Conservation (phyloP, 768 basidiomycete species). For the Terana coerulea region DNA sequence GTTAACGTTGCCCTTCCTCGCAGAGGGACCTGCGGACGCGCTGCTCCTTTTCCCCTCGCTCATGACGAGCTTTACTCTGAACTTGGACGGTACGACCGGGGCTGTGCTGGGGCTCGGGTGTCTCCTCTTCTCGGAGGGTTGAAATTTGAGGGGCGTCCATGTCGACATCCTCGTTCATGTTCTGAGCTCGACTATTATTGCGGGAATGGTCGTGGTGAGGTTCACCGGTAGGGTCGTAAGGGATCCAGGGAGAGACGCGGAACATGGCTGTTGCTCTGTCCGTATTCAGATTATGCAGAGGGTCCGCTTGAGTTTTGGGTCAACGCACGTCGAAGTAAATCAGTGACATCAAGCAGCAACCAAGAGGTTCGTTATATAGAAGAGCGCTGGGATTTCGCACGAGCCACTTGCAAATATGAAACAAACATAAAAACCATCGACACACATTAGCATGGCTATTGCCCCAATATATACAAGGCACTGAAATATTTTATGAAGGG, state of each 20-base stretch:
- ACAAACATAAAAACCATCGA: no score
- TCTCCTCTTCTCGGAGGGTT: constrained; percentile 67
- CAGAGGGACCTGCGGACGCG: constrained; percentile 32
- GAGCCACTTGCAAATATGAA: no score
- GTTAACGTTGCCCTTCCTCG: constrained; percentile 16
- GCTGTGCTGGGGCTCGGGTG: constrained; percentile 53
- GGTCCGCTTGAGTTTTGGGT: constrained; percentile 1
- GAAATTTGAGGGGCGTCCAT: constrained; percentile 87
- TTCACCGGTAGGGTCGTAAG: constrained; percentile 40
- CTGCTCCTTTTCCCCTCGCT: constrained; percentile 36
- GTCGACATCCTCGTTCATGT: constrained; percentile 41
- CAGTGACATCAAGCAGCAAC: constrained; percentile 3
- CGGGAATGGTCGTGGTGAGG: constrained; percentile 12
- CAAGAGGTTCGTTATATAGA: neutral
- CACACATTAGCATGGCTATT: no score
- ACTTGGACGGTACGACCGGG: constrained; percentile 32
- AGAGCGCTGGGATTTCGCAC: neutral
- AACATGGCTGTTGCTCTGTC: constrained; percentile 34
- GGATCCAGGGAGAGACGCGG: constrained; percentile 61
- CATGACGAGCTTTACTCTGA: constrained; percentile 49
- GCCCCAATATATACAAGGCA: no score
- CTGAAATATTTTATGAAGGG: no score
- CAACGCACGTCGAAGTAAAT: constrained; percentile 1
- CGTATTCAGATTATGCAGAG: constrained; percentile 7
- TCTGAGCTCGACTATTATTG: constrained; percentile 13